phyloP scores from a whole-genome alignment of 176 grass and related monocot genomes.

The Phoenix roebelenii region DNA sequence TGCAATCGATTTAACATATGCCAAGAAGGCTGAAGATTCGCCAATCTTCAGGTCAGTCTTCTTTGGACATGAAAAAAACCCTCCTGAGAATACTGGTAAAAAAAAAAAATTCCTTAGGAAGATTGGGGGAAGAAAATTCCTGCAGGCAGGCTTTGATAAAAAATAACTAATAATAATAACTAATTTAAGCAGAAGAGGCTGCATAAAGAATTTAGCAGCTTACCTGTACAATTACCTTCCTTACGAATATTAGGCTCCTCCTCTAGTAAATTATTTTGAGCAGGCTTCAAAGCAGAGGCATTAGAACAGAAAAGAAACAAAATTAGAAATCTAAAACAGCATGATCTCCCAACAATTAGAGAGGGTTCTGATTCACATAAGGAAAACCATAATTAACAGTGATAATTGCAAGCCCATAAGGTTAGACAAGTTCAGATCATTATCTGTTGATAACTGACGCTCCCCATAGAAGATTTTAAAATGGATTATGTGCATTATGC shows the following conservation, averaged over 20 bases:
- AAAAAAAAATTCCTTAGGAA: slow-evolving; percentile 10
- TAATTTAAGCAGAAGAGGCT: slow-evolving; percentile 2
- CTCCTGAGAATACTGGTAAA: slow-evolving; percentile 48
- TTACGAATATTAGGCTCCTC: slow-evolving; percentile 4
- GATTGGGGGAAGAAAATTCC: slow-evolving; percentile 8
- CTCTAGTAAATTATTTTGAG: slow-evolving; percentile 16
- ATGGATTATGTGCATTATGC: no score
- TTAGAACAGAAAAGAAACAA: slow-evolving; percentile 27
- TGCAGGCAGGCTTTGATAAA: neutral
- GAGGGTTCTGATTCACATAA: no score
- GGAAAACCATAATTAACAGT: no score
- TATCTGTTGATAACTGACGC: no score
- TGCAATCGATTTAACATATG: slow-evolving; percentile 67
- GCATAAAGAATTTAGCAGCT: slow-evolving; percentile 11
- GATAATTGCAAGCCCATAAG: no score
- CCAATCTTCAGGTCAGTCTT: slow-evolving; percentile 72
- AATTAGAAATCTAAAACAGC: no score
- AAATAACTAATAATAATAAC: neutral
- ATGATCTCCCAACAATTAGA: no score
- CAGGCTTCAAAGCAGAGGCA: slow-evolving; percentile 20
- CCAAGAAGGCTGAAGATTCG: slow-evolving; percentile 79
- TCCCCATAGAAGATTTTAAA: no score
- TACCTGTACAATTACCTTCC: slow-evolving; percentile 34
- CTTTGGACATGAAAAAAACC: slow-evolving; percentile 49
- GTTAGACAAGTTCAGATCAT: no score